Conservation (phyloP, 75 land plant genomes). For the Cryptomeria japonica region DNA sequence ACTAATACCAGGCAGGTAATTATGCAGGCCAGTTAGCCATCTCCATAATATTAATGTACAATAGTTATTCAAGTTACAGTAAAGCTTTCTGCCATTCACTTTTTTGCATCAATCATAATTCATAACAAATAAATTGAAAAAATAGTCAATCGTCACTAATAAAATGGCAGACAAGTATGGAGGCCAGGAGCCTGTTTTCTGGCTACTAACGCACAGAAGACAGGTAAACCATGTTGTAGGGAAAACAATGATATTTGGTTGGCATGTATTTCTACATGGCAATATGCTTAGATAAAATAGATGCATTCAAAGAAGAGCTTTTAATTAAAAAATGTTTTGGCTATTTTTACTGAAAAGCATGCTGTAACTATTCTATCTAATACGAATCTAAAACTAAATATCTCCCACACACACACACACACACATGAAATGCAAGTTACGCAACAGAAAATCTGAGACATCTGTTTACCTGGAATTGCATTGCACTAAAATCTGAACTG, state of each 20-base stretch:
- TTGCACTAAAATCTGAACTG: not conserved
- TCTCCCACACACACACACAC: too few species aligned
- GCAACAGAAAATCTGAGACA: not conserved
- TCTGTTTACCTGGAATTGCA: not conserved
- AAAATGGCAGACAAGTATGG: not conserved
- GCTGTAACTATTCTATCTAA: not conserved
- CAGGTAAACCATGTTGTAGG: not conserved
- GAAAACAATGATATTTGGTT: not conserved
- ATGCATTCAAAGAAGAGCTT: not conserved
- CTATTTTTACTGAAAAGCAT: not conserved
- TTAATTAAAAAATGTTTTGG: not conserved
- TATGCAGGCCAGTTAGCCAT: not conserved
- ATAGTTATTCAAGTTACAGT: not conserved
- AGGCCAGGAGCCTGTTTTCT: not conserved
- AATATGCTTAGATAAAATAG: not conserved
- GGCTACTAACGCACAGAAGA: not conserved
- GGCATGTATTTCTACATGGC: not conserved
- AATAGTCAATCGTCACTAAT: not conserved
- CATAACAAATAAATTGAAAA: not conserved
- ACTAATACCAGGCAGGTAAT: not conserved
- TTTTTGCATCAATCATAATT: not conserved
- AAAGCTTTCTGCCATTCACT: not conserved
- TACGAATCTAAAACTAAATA: too few species aligned
- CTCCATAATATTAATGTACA: not conserved
- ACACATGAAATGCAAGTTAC: not conserved